A percentile compares a stretch with the other conserved stretches of the same genome.
Conservation (phyloP, 768 basidiomycete species). For the Hypholoma sublateritium region DNA sequence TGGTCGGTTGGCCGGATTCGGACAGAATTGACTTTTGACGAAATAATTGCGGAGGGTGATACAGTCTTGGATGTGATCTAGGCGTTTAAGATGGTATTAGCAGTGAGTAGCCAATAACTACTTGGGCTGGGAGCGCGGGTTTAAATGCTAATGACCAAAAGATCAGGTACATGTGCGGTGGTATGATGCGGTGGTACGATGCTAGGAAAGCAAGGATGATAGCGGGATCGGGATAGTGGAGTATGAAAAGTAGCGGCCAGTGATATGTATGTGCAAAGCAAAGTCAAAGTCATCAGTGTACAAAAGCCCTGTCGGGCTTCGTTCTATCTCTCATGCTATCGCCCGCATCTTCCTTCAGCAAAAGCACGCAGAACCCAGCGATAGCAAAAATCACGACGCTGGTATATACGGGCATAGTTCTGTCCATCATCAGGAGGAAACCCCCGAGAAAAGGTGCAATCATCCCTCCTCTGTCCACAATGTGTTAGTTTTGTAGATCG, state of each 20-base stretch:
- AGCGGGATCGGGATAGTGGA: no score
- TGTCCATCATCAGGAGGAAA: slow-evolving; percentile 60
- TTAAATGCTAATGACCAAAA: no score
- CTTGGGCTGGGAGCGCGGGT: no score
- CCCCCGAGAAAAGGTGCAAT: slow-evolving; percentile 84
- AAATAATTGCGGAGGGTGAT: neutral
- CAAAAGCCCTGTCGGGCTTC: neutral
- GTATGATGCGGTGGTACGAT: no score
- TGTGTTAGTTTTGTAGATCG: neutral
- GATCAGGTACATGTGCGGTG: no score
- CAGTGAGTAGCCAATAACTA: no score
- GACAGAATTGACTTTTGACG: neutral
- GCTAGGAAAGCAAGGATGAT: no score
- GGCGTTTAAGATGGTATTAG: neutral
- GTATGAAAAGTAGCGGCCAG: no score
- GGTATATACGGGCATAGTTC: slow-evolving; percentile 73
- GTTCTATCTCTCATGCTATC: slow-evolving; percentile 25
- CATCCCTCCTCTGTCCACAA: slow-evolving; percentile 72
- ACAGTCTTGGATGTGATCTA: neutral
- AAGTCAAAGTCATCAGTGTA: no score
- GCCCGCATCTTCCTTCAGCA: slow-evolving; percentile 53
- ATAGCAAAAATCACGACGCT: slow-evolving; percentile 66
- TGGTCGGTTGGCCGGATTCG: neutral
- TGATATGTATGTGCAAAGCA: no score
- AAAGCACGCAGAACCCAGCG: slow-evolving; percentile 61